Evolutionary conservation across 495 filamentous ascomycete genomes (phyloP).

Genomic region (Parmelia sp.): DNA sequence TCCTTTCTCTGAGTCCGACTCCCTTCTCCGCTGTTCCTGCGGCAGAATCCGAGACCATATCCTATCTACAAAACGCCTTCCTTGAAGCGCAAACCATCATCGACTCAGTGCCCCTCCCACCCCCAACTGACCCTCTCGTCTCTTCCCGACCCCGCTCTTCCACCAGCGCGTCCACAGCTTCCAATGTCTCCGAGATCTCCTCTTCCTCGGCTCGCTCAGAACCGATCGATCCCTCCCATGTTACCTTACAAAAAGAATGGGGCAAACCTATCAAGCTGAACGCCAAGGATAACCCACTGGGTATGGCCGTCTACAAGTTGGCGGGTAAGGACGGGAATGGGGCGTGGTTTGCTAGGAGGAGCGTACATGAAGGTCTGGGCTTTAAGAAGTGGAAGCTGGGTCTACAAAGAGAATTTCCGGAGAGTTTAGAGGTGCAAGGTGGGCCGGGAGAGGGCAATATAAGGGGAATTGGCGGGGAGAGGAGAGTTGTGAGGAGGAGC

Average conservation of each 20-base stretch:
- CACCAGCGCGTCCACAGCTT: constrained; percentile 35
- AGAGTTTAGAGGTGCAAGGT: constrained; percentile 53
- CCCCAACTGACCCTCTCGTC: constrained; percentile 25
- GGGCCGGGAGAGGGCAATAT: constrained; percentile 63
- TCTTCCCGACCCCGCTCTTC: constrained; percentile 33
- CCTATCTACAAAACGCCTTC: constrained; percentile 57
- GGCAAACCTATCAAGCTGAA: constrained; percentile 70
- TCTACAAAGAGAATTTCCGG: constrained; percentile 50
- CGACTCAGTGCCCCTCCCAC: constrained; percentile 68
- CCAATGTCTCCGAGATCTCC: constrained; percentile 42
- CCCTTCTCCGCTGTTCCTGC: constrained; percentile 57
- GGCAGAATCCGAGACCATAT: constrained; percentile 42
- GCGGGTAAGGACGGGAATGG: constrained; percentile 72
- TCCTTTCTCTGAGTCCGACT: constrained; percentile 65
- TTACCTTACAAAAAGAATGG: constrained; percentile 71
- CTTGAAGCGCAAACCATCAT: constrained; percentile 59
- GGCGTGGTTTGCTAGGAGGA: constrained; percentile 82
- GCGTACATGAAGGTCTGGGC: constrained; percentile 67
- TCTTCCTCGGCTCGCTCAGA: constrained; percentile 47
- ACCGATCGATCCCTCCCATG: constrained; percentile 41
- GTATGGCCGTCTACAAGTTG: constrained; percentile 73
- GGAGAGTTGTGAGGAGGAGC: constrained; percentile 53
- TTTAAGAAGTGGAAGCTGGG: constrained; percentile 63
- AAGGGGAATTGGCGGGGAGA: constrained; percentile 77
- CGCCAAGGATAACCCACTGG: constrained; percentile 66